Conservation (phyloP, 169 alveolate genomes). For the Cryptosporidium bovis region DNA sequence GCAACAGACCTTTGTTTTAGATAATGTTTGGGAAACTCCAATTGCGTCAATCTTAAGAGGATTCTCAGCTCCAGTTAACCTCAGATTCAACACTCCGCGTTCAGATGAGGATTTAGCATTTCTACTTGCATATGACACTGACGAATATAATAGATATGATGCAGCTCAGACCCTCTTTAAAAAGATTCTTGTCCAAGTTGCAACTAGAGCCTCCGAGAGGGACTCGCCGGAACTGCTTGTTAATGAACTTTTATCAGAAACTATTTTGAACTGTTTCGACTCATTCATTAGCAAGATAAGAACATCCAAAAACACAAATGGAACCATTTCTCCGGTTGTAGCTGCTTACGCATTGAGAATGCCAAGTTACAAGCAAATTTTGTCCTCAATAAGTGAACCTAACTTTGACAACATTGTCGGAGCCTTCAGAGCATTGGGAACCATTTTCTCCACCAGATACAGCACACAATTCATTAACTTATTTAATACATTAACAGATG, state of each 20-base stretch:
- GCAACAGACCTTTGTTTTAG: slow-evolving; percentile 82
- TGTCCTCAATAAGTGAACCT: slow-evolving; percentile 23
- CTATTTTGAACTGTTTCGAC: slow-evolving; percentile 38
- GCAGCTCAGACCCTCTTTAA: slow-evolving; percentile 77
- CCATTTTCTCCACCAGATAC: slow-evolving; percentile 13
- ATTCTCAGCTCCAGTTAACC: slow-evolving; percentile 92
- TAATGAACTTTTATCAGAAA: slow-evolving; percentile 16
- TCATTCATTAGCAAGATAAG: slow-evolving; percentile 30
- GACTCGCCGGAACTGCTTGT: background rate
- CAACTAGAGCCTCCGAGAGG: slow-evolving; percentile 20
- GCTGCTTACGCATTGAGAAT: slow-evolving; percentile 37
- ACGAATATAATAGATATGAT: slow-evolving; percentile 83
- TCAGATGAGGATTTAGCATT: slow-evolving; percentile 86
- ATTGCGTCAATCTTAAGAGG: slow-evolving; percentile 89
- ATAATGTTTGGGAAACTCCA: slow-evolving; percentile 84
- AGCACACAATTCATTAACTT: slow-evolving; percentile 8
- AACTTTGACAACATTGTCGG: slow-evolving; percentile 33
- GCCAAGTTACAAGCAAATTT: slow-evolving; percentile 36
- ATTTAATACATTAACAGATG: slow-evolving; percentile 20
- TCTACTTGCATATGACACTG: slow-evolving; percentile 89
- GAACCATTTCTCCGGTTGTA: slow-evolving; percentile 51
- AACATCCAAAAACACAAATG: slow-evolving; percentile 48
- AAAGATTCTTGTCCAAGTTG: slow-evolving; percentile 74
- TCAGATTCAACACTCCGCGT: slow-evolving; percentile 81
- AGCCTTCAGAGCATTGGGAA: slow-evolving; percentile 25